phyloP scores from a whole-genome alignment of 1,139 yeast genomes.

The Candida sp. region DNA sequence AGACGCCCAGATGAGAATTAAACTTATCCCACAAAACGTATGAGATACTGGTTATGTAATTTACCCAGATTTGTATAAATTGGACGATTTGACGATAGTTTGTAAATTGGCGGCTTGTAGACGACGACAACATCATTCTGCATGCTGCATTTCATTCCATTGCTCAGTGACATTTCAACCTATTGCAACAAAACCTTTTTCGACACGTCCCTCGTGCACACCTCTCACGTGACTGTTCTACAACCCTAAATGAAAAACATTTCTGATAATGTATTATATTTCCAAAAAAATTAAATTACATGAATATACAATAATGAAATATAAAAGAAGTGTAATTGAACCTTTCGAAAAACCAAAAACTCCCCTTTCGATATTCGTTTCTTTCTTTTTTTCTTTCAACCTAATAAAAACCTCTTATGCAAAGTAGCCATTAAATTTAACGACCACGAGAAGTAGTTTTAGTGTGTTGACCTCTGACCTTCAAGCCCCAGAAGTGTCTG shows the following conservation, averaged over 20 bases:
- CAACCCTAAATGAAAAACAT: conserved; percentile 9
- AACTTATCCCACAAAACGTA: too few species aligned
- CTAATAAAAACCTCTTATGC: not conserved
- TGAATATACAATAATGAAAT: conserved; percentile 11
- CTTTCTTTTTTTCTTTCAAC: conserved; percentile 4
- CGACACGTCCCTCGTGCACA: too few species aligned
- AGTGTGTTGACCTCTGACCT: conserved; percentile 99
- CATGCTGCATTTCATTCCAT: too few species aligned
- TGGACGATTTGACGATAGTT: not conserved
- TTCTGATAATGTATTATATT: conserved; percentile 7
- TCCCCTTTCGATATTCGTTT: conserved; percentile 8
- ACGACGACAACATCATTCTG: not conserved
- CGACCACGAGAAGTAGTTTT: conserved; percentile 98
- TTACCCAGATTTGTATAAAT: not conserved
- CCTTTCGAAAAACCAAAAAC: not conserved
- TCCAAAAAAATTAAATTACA: conserved; percentile 18
- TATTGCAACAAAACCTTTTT: too few species aligned
- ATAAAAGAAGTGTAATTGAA: not conserved
- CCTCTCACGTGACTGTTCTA: not conserved
- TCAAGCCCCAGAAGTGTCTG: conserved; percentile 99
- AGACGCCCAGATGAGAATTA: too few species aligned
- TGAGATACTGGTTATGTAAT: not conserved
- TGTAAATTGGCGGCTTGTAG: not conserved
- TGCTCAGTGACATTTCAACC: too few species aligned
- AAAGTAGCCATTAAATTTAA: conserved; percentile 26